Evolutionary conservation across 78 protist species (phyloP).

Genomic region (Dictyostelium discoideum): dicty_2.7 NC_007091.3:2604001-2604500

Average conservation of each 20-base stretch:
- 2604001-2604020: background rate
- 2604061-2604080: background rate
- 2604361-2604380: background rate
- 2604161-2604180: background rate
- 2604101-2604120: background rate
- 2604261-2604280: background rate
- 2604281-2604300: background rate
- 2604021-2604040: background rate
- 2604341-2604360: background rate
- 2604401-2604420: background rate
- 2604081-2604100: background rate
- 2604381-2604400: background rate
- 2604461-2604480: background rate
- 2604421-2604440: background rate
- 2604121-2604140: background rate
- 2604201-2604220: background rate
- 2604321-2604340: background rate
- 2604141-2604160: no score
- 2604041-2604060: background rate
- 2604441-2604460: background rate
- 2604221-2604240: background rate
- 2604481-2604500: background rate
- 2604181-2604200: background rate
- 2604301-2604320: background rate
- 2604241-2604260: background rate